These are phyloP conservation scores for Herpetospermum pedunculosum DNA, from an alignment of 306 rosid species.

Conservation along the genomic window DNA sequence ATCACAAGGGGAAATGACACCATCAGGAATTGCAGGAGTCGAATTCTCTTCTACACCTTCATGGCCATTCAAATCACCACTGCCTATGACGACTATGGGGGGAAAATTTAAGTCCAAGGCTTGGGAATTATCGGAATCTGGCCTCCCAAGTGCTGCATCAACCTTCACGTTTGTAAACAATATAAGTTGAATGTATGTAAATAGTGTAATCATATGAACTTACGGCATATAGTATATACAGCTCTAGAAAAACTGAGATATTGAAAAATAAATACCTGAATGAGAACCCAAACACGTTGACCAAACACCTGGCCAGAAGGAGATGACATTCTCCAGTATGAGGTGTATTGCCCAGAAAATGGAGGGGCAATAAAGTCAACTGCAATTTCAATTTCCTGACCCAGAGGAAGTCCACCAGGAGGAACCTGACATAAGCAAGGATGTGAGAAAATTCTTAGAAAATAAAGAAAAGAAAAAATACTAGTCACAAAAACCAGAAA, in stretches of 20 bases:
- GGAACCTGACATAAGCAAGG: conserved; percentile 33
- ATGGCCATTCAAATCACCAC: conserved; percentile 22
- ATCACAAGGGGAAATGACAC: conserved; percentile 13
- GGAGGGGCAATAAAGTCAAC: conserved; percentile 68
- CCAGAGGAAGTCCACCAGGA: conserved; percentile 35
- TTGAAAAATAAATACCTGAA: conserved; percentile 38
- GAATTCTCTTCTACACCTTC: conserved; percentile 34
- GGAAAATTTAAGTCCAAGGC: conserved; percentile 58
- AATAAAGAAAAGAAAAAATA: neutral
- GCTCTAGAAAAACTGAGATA: neutral
- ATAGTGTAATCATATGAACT: neutral
- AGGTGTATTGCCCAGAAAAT: conserved; percentile 60
- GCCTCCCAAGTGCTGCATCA: conserved; percentile 40
- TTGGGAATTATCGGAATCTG: conserved; percentile 28
- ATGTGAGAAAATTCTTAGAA: conserved; percentile 1
- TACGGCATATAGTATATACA: neutral
- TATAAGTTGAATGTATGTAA: neutral
- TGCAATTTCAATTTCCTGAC: conserved; percentile 60
- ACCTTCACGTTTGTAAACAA: conserved; percentile 35
- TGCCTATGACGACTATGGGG: conserved; percentile 17
- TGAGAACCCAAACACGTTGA: conserved; percentile 83
- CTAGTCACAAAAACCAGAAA: neutral
- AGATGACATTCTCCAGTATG: conserved; percentile 77
- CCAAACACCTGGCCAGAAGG: conserved; percentile 74
- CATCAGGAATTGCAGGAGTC: conserved; percentile 20